Evolutionary conservation across 2,329 filamentous ascomycete species (phyloP), one percentile per base, ranked within the genome.

Genomic region (Chrysoporthe austroafricana): DNA sequence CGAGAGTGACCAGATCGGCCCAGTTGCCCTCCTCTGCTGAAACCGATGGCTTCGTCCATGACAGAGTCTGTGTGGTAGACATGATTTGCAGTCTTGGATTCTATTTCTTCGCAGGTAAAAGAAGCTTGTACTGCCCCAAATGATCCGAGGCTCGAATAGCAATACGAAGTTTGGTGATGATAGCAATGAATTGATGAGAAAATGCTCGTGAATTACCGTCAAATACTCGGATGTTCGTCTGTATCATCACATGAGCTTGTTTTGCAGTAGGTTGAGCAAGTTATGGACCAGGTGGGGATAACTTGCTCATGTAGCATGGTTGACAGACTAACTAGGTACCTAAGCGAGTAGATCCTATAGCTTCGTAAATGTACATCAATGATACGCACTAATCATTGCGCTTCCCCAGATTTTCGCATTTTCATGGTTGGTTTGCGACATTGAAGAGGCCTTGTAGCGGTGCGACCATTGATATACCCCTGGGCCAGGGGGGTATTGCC

Each of bases 1-100:
- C 67, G 4, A 69, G 26, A 32, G 64, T 69, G 36, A 66, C 61
- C 32, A 69, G 56, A 36, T 67, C 57, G 3, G 61, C 67, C 61
- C 50, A 67, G 48, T 64, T 39, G 44, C 63, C 63, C 32, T 48
- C 32, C 4, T 48, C 54, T 36, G 42, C 43, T 18, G 63, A 64
- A 39, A 50, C 26, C 16, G 54, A 26, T 11, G 63, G 54, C 26
- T 59, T 64, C 14, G 63, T 58, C 63, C 63, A 64, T 39, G 63
- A 48, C 32, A 64, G 13, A 6, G 63, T 64, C 43, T 64, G 36
- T 36, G 63, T 64, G 13, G 26, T 48, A 32, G 63, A 64, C 63
- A 64, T 64, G 46, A 9, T 50, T 46, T 26, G 26, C 26, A 14
- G n/a, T 46, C n/a, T 26, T 63, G 4, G 11, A 9, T 63, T 42